Percentiles rank a stretch among this genome's conserved stretches.
Conservation (phyloP, 164 flowering plant species). For the Kalanchoe fedtschenkoi region DNA sequence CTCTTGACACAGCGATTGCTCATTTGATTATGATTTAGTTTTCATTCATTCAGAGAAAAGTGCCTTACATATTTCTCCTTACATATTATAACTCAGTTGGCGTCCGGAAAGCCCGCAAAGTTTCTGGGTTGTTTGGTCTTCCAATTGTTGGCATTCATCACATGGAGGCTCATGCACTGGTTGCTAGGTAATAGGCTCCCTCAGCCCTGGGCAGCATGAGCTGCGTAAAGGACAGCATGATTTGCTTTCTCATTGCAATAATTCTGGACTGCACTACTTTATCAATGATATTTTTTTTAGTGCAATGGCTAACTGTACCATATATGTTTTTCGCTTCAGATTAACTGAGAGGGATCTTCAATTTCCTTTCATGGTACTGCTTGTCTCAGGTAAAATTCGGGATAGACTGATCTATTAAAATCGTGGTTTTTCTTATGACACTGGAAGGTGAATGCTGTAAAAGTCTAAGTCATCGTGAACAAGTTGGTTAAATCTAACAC, state of each 20-base stretch:
- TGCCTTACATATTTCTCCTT: not conserved
- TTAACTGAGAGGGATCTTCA: slow-evolving; percentile 52
- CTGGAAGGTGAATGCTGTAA: not conserved
- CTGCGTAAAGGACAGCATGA: not conserved
- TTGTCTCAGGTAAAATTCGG: slow-evolving; percentile 63
- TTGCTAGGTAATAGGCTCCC: slow-evolving; percentile 51
- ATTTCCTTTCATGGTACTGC: slow-evolving; percentile 89
- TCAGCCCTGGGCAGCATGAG: not conserved
- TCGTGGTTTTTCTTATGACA: not conserved
- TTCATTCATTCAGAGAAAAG: not conserved
- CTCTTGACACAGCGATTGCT: not conserved
- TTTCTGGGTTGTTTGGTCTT: slow-evolving; percentile 52
- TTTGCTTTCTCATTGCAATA: not conserved
- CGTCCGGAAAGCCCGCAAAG: slow-evolving; percentile 72
- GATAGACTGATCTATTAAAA: not conserved
- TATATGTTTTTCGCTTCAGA: slow-evolving; percentile 27
- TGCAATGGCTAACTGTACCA: not conserved
- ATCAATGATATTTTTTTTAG: not conserved
- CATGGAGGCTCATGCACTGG: slow-evolving; percentile 98
- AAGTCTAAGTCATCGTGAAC: not conserved
- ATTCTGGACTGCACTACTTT: not conserved
- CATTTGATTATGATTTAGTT: not conserved
- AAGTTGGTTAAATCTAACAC: no score
- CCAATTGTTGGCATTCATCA: slow-evolving; percentile 88
- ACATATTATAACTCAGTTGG: slow-evolving; percentile 55